phyloP scores from a whole-genome alignment of 1,284 basidiomycete genomes.

The Microbotryum silenes-acaulis region DNA sequence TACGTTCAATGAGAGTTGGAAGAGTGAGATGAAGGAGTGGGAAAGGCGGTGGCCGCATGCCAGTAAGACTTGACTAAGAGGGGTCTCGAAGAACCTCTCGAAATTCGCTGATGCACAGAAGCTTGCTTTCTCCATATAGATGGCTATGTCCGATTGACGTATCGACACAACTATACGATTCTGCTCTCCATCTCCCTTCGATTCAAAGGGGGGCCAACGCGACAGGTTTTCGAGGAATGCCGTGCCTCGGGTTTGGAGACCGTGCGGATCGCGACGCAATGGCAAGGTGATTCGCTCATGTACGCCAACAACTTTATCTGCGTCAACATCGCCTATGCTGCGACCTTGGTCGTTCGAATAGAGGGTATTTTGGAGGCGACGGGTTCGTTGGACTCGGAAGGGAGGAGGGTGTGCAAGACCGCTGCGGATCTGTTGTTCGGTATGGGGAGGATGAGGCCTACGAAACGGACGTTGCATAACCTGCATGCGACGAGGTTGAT shows the following conservation, averaged over 20 bases:
- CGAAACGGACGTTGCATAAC: too few species aligned
- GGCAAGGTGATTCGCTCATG: slow-evolving; percentile 10
- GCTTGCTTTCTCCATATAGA: background rate
- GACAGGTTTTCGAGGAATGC: slow-evolving; percentile 24
- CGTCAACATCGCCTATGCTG: slow-evolving; percentile 24
- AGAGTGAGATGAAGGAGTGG: slow-evolving; percentile 13
- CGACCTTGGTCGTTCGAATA: background rate
- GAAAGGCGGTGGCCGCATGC: slow-evolving; percentile 6
- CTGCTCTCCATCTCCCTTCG: slow-evolving; percentile 23
- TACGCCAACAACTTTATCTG: slow-evolving; percentile 17
- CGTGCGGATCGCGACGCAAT: slow-evolving; percentile 11
- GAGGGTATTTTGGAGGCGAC: too few species aligned
- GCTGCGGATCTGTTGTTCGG: too few species aligned
- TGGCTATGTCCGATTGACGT: slow-evolving; percentile 14
- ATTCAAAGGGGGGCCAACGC: slow-evolving; percentile 17
- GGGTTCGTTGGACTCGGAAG: too few species aligned
- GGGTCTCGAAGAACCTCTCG: background rate
- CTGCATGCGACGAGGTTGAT: too few species aligned
- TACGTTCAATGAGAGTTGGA: slow-evolving; percentile 17
- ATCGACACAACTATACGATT: slow-evolving; percentile 19
- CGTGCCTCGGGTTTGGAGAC: slow-evolving; percentile 17
- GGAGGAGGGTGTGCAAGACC: too few species aligned
- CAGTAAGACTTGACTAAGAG: slow-evolving; percentile 3
- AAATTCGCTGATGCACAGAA: background rate
- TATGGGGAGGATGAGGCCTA: too few species aligned